Conservation (phyloP, 129 eudicot species). For the Dittrichia graveolens region DNA sequence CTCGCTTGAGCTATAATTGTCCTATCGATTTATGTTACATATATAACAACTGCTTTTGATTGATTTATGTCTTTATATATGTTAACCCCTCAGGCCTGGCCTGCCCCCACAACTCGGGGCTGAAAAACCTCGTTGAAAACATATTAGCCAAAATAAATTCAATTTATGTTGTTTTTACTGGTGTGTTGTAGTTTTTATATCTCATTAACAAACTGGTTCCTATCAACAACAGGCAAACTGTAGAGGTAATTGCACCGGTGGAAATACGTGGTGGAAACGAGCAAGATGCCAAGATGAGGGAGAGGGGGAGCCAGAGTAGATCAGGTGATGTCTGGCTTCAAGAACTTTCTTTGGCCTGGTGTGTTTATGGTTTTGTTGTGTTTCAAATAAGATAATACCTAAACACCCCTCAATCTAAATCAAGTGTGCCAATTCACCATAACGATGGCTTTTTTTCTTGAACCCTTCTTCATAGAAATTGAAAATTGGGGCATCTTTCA, state of each 20-base stretch:
- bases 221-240: conserved; percentile 33
- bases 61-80: too few relatives aligned
- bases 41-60: too few relatives aligned
- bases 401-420: neutral
- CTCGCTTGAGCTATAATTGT: too few relatives aligned
- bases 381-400: conserved; percentile 49
- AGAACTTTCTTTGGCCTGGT: conserved; percentile 61
- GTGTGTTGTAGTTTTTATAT: conserved; percentile 2
- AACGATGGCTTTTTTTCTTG: neutral
- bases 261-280: conserved; percentile 25
- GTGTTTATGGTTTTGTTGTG: conserved; percentile 73
- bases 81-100: too few relatives aligned
- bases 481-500: too few relatives aligned
- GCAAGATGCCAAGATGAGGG: conserved; percentile 35
- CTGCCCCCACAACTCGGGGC: too few relatives aligned
- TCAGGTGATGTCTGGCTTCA: conserved; percentile 38
- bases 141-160: too few relatives aligned
- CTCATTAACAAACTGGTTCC: conserved; percentile 44
- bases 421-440: neutral
- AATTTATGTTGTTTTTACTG: neutral
- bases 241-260: conserved; percentile 41
- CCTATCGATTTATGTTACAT: too few relatives aligned
- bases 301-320: conserved; percentile 15
- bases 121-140: too few relatives aligned
- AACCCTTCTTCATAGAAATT: too few relatives aligned